Conservation (phyloP, 768 basidiomycete genomes). For the Kwoniella bestiolae region DNA sequence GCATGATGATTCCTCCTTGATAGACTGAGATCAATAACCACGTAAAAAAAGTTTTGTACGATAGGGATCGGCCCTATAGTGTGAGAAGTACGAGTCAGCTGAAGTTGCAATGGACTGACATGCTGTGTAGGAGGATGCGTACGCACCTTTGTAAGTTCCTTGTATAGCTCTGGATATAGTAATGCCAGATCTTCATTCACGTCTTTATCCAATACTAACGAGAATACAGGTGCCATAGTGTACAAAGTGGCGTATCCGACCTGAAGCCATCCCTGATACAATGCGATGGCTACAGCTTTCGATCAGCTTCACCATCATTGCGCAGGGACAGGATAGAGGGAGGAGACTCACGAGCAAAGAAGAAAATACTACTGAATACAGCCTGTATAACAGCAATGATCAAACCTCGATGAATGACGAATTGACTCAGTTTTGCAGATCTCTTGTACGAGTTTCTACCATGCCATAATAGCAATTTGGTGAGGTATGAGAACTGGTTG, state of each 20-base stretch:
- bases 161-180: constrained; percentile 95
- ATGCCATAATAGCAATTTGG: constrained; percentile 97
- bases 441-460: constrained; percentile 98
- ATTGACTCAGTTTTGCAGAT: constrained; percentile 95
- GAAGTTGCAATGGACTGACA: no score
- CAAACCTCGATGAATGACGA: constrained; percentile 95
- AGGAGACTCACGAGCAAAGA: constrained; percentile 57
- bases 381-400: constrained; percentile 99
- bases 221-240: constrained; percentile 98
- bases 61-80: constrained; percentile 81
- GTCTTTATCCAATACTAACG: constrained; percentile 91
- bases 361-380: constrained; percentile 75
- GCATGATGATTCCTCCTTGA: constrained; percentile 99
- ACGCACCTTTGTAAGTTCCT: constrained; percentile 90
- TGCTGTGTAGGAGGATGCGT: no score
- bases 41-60: constrained; percentile 97
- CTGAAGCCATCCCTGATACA: constrained; percentile 98
- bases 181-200: constrained; percentile 94
- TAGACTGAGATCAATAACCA: constrained; percentile 98
- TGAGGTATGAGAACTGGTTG: constrained; percentile 92
- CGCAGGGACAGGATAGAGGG: not conserved
- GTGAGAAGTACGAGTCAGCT: not conserved
- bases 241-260: constrained; percentile 94
- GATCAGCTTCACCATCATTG: not conserved
- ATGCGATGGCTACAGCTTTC: constrained; percentile 73